These are phyloP conservation scores for Phtheirospermum japonicum DNA, from an alignment of 257 asterid genomes.

Conservation along the genomic window DNA sequence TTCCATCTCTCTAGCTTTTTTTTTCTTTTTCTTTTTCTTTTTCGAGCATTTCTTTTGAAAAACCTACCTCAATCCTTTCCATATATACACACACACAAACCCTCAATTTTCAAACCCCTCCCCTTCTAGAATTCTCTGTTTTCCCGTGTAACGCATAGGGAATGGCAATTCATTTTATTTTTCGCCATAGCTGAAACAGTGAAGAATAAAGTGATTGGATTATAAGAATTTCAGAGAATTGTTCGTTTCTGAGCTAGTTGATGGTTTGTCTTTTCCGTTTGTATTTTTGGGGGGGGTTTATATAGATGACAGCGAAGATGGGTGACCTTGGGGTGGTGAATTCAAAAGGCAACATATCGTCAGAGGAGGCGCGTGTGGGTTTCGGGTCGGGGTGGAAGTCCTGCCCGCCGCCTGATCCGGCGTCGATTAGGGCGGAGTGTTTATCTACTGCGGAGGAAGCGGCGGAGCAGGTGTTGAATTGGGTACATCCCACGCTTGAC, in stretches of 20 bases:
- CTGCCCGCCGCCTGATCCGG: constrained; percentile 41
- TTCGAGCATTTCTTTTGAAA: constrained; percentile 13
- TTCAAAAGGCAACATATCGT: constrained; percentile 15
- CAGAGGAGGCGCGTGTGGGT: constrained; percentile 29
- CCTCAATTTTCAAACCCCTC: constrained; percentile 36
- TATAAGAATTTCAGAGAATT: background rate
- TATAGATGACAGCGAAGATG: constrained; percentile 20
- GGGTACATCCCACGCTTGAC: constrained; percentile 58
- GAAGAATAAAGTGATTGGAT: background rate
- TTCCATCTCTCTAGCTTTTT: constrained; percentile 19
- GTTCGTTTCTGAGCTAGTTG: background rate
- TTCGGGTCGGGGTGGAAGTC: constrained; percentile 24
- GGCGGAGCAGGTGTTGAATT: constrained; percentile 50
- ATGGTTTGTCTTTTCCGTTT: background rate
- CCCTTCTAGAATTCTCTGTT: constrained; percentile 19
- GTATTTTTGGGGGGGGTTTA: background rate
- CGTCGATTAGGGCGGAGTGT: constrained; percentile 37
- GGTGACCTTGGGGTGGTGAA: constrained; percentile 33
- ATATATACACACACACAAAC: constrained; percentile 28
- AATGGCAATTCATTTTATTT: constrained; percentile 11
- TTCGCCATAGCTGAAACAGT: constrained; percentile 17
- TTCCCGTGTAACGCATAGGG: constrained; percentile 22
- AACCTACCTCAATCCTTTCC: constrained; percentile 26
- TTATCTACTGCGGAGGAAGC: constrained; percentile 48
- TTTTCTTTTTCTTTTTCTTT: background rate